A percentile compares a stretch with the other conserved stretches of the same genome.
phyloP scores from a whole-genome alignment of 257 asterid genomes.

The Knoxia roxburghii region DNA sequence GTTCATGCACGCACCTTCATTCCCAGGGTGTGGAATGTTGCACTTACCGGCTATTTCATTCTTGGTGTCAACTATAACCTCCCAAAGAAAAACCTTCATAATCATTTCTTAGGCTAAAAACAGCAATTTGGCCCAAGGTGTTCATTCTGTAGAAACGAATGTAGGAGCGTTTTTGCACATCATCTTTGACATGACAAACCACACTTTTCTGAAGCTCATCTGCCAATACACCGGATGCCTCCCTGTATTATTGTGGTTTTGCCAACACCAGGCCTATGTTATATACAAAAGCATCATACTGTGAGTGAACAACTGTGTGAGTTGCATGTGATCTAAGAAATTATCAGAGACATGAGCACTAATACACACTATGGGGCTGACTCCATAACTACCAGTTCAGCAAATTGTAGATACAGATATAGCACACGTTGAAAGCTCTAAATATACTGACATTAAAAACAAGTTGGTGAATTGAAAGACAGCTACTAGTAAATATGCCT shows the following conservation, averaged over 20 bases:
- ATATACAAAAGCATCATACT: no score
- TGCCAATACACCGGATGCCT: conserved; percentile 58
- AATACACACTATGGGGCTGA: no score
- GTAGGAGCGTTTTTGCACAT: neutral
- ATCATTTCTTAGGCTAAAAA: neutral
- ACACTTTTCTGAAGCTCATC: conserved; percentile 76
- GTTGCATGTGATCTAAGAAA: no score
- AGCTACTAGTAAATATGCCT: no score
- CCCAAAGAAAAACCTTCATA: neutral
- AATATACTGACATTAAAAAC: no score
- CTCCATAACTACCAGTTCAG: no score
- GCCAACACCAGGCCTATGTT: conserved; percentile 84
- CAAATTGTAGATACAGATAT: no score
- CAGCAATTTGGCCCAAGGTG: neutral
- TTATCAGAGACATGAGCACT: no score
- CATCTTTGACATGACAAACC: conserved; percentile 39
- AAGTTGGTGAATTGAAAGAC: no score
- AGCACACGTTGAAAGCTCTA: no score
- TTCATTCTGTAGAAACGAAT: no score
- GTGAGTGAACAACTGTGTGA: no score
- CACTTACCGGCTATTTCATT: conserved; percentile 83
- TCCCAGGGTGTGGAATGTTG: conserved; percentile 74
- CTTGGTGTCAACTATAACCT: conserved; percentile 80
- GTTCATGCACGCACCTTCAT: conserved; percentile 73
- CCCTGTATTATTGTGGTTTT: conserved; percentile 75